Conservation (phyloP, 225 moss, liverwort and hornwort genomes). For the Climacium dendroides region DNA sequence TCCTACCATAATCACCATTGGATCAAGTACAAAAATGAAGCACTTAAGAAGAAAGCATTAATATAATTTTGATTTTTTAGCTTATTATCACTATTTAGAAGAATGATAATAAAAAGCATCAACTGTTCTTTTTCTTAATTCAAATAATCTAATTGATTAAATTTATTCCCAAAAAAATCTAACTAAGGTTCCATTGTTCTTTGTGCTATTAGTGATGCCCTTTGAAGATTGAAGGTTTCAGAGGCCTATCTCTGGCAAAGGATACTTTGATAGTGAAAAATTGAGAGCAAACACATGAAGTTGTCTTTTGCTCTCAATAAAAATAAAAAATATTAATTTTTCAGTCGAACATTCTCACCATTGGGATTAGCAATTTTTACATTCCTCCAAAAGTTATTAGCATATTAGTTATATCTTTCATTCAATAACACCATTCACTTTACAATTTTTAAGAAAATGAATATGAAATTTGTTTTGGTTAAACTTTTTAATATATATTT, state of each 20-base stretch:
- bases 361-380: too few relatives aligned
- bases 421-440: too few relatives aligned
- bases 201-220: fast-evolving
- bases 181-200: background rate
- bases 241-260: fast-evolving
- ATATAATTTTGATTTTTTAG: background rate
- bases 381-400: too few relatives aligned
- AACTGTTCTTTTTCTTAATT: background rate
- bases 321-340: too few relatives aligned
- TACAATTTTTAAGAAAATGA: too few relatives aligned
- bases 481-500: too few relatives aligned
- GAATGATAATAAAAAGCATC: background rate
- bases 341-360: too few relatives aligned
- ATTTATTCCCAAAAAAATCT: background rate
- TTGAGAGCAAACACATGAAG: too few relatives aligned
- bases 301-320: too few relatives aligned
- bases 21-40: background rate
- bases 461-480: too few relatives aligned
- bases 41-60: background rate
- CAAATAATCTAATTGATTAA: background rate
- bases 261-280: fast-evolving
- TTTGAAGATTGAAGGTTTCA: background rate
- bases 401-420: too few relatives aligned
- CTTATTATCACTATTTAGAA: background rate
- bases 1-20: background rate